Conservation (phyloP, 495 filamentous ascomycete species). For the Tricharina praecox region DNA sequence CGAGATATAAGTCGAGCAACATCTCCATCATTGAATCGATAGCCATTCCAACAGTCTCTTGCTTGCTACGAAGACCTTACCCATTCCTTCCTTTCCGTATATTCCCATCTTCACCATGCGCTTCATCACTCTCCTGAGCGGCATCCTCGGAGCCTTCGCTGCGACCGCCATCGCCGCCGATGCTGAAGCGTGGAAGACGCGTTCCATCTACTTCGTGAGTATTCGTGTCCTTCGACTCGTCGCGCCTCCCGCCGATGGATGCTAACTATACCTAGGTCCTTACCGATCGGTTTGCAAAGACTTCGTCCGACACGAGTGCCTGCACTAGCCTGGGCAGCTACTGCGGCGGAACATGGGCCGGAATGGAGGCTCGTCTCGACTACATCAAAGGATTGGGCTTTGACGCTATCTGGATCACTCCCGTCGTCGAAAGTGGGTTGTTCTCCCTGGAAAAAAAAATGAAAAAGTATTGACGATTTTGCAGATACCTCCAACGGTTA, state of each 20-base stretch:
- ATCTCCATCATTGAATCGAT: too few species aligned
- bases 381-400: slow-evolving; percentile 68
- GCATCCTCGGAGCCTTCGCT: slow-evolving; percentile 17
- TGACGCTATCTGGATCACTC: slow-evolving; percentile 69
- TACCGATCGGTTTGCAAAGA: slow-evolving; percentile 57
- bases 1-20: too few species aligned
- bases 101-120: too few species aligned
- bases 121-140: slow-evolving; percentile 8
- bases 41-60: too few species aligned
- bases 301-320: slow-evolving; percentile 42
- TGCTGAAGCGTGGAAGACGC: slow-evolving; percentile 28
- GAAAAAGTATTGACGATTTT: too few species aligned
- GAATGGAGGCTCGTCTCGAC: slow-evolving; percentile 52
- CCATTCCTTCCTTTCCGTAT: too few species aligned
- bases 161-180: slow-evolving; percentile 23
- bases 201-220: slow-evolving; percentile 25
- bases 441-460: background rate
- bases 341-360: slow-evolving; percentile 61
- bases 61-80: too few species aligned
- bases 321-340: slow-evolving; percentile 39
- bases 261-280: slow-evolving; percentile 28
- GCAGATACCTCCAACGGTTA: slow-evolving; percentile 32
- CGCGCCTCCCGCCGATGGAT: background rate
- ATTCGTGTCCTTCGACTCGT: background rate
- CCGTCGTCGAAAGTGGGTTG: slow-evolving; percentile 41